phyloP scores from a whole-genome alignment of 2,329 filamentous ascomycete genomes.

The Hirsutella rhossiliensis region DNA sequence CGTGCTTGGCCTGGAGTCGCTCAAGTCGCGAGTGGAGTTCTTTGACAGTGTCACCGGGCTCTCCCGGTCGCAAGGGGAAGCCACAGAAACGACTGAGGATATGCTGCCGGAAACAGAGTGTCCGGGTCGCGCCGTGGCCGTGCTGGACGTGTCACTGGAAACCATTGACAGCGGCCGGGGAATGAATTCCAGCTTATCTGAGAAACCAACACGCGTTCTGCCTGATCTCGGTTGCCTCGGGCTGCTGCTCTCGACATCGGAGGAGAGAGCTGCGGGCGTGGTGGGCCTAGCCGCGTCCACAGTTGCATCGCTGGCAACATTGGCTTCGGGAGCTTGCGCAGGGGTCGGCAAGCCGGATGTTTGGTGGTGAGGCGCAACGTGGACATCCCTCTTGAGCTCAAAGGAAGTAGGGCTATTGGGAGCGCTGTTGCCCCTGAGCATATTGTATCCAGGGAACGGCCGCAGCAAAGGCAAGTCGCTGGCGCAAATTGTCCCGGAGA shows the following conservation, averaged over 20 bases:
- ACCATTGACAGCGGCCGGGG: slow-evolving; percentile 72
- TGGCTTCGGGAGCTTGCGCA: not conserved
- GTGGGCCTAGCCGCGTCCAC: not conserved
- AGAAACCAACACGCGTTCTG: slow-evolving; percentile 66
- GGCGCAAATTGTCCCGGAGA: slow-evolving; percentile 70
- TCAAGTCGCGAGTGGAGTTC: slow-evolving; percentile 26
- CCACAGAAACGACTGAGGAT: slow-evolving; percentile 60
- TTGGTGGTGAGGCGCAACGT: not conserved
- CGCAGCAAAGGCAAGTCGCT: slow-evolving; percentile 69
- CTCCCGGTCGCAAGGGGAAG: slow-evolving; percentile 29
- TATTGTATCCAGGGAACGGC: slow-evolving; percentile 38
- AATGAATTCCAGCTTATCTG: slow-evolving; percentile 73
- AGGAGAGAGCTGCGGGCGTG: slow-evolving; percentile 1
- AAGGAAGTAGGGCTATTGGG: slow-evolving; percentile 47
- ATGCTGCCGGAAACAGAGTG: slow-evolving; percentile 72
- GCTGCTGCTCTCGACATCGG: slow-evolving; percentile 5
- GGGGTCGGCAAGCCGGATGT: slow-evolving; percentile 9
- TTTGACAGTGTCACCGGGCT: slow-evolving; percentile 23
- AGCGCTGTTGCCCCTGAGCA: slow-evolving; percentile 48
- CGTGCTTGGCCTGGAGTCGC: slow-evolving; percentile 51
- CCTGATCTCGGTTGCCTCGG: slow-evolving; percentile 20
- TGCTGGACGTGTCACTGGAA: slow-evolving; percentile 75
- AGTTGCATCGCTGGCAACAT: not conserved
- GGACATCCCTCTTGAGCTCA: slow-evolving; percentile 11
- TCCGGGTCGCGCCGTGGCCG: slow-evolving; percentile 53